A percentile compares a stretch with the other conserved stretches of the same genome.
Conservation (phyloP, 306 rosid genomes). For the Quercus aquifolioides region DNA sequence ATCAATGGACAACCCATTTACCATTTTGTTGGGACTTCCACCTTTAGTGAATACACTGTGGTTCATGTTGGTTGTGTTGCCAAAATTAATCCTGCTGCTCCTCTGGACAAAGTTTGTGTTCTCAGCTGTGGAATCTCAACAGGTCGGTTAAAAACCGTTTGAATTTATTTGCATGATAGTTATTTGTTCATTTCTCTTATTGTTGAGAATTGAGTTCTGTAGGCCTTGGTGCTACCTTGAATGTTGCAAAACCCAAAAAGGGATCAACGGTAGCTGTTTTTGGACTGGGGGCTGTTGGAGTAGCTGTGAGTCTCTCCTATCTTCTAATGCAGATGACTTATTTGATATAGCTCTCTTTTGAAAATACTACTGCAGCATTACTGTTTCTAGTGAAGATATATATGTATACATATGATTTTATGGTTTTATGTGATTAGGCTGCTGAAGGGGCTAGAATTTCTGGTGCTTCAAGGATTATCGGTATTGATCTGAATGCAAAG, state of each 20-base stretch:
- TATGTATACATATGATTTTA: not conserved
- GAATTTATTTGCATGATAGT: no score
- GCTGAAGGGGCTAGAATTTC: constrained; percentile 11
- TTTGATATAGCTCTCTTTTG: not conserved
- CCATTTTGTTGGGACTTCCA: constrained; percentile 87
- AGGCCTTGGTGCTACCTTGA: constrained; percentile 65
- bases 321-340: no score
- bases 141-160: constrained; percentile 28
- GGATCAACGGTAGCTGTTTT: constrained; percentile 51
- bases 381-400: no score
- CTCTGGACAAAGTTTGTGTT: constrained; percentile 87
- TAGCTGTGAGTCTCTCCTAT: constrained; percentile 43
- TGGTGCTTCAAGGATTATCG: constrained; percentile 13
- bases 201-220: not conserved
- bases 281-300: constrained; percentile 68
- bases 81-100: constrained; percentile 80
- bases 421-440: constrained; percentile 3
- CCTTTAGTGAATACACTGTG: constrained; percentile 84
- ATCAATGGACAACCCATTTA: constrained; percentile 62
- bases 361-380: not conserved
- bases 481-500: constrained; percentile 1
- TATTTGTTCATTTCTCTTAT: no score
- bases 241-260: constrained; percentile 58
- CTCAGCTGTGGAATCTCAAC: constrained; percentile 93
- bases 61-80: constrained; percentile 72